phyloP scores from a whole-genome alignment of 2,329 filamentous ascomycete genomes.

The Pseudopyricularia javanii region DNA sequence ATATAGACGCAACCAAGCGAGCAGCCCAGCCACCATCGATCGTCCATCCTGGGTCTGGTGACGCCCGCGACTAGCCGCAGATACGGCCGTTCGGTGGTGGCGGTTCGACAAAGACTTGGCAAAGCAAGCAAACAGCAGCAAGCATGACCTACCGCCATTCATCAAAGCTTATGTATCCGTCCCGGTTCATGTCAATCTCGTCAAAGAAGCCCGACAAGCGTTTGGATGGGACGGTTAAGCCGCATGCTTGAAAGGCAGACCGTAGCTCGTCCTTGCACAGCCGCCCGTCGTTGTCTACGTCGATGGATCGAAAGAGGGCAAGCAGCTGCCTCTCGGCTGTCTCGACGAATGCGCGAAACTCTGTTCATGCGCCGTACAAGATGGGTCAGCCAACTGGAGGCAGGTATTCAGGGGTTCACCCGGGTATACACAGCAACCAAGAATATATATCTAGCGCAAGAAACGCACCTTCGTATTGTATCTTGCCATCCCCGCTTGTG shows the following conservation, averaged over 20 bases:
- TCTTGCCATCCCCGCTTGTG: conserved; percentile 72
- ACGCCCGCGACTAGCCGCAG: neutral
- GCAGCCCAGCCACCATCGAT: neutral
- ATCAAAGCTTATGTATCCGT: conserved; percentile 78
- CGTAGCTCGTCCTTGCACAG: conserved; percentile 79
- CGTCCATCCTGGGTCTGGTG: neutral
- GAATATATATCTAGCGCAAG: neutral
- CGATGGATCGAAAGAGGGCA: conserved; percentile 74
- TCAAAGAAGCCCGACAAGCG: conserved; percentile 78
- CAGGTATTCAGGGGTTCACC: neutral
- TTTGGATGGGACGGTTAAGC: conserved; percentile 63
- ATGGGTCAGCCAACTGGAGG: neutral
- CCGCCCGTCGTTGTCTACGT: conserved; percentile 72
- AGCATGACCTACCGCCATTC: conserved; percentile 80
- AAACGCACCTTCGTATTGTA: conserved; percentile 72
- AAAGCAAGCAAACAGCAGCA: conserved; percentile 5
- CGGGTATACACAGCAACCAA: no score
- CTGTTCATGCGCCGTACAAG: conserved; percentile 28
- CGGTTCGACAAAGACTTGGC: neutral
- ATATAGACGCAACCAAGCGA: neutral
- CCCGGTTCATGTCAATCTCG: conserved; percentile 80
- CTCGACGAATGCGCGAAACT: conserved; percentile 82
- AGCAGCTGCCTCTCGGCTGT: conserved; percentile 76
- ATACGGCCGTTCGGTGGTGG: neutral
- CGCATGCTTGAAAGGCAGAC: conserved; percentile 64